A percentile compares a stretch with the other conserved stretches of the same genome.
Conservation (phyloP, 768 basidiomycete genomes). For the Amanita jacksonii region DNA sequence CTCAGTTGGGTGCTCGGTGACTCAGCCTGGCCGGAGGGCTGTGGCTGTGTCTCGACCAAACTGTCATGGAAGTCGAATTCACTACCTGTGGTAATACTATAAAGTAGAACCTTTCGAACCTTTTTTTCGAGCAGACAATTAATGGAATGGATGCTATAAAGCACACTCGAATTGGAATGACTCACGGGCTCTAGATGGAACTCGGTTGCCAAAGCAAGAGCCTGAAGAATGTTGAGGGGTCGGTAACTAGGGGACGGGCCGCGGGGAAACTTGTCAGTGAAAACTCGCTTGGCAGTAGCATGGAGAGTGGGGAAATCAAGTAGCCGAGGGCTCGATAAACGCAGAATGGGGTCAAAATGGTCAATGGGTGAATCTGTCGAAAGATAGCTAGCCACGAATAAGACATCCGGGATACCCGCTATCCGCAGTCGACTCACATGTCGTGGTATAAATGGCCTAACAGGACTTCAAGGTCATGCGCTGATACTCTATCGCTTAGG, state of each 20-base stretch:
- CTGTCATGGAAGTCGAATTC: constrained; percentile 39
- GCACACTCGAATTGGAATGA: constrained; percentile 3
- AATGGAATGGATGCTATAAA: background rate
- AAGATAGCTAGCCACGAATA: constrained; percentile 32
- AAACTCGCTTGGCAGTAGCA: constrained; percentile 27
- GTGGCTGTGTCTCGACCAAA: constrained; percentile 9
- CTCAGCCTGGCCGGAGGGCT: too few species aligned
- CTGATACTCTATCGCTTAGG: constrained; percentile 25
- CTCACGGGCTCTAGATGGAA: constrained; percentile 43
- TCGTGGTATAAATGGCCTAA: constrained; percentile 64
- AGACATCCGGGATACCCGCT: background rate
- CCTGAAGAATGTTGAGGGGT: constrained; percentile 40
- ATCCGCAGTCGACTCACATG: constrained; percentile 33
- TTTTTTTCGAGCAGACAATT: constrained; percentile 15
- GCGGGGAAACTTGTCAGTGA: constrained; percentile 41
- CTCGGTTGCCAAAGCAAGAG: constrained; percentile 39
- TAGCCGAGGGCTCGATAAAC: constrained; percentile 43
- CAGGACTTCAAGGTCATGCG: constrained; percentile 43
- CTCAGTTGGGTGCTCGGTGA: too few species aligned
- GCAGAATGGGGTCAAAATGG: constrained; percentile 44
- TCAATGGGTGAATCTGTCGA: constrained; percentile 31
- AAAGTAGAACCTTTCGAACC: constrained; percentile 56
- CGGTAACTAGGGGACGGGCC: constrained; percentile 33
- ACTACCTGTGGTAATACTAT: constrained; percentile 50
- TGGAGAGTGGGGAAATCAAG: constrained; percentile 52